These are phyloP conservation scores for Ziziphus jujuba DNA, from an alignment of 306 rosid genomes.

Conservation along the genomic window DNA sequence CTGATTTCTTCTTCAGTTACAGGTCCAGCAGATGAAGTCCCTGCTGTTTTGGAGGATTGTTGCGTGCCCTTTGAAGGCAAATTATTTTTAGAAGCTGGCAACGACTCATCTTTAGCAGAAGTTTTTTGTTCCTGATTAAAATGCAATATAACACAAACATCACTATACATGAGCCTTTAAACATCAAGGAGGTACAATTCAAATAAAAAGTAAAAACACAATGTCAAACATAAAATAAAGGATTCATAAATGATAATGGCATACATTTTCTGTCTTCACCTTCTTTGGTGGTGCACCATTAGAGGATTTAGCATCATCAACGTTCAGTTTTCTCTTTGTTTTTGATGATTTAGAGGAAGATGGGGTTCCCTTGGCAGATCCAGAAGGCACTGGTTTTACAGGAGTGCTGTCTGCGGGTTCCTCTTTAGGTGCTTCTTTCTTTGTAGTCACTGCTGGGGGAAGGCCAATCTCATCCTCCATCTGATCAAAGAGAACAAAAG, in stretches of 20 bases:
- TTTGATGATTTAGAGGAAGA: conserved; percentile 63
- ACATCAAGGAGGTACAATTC: background rate
- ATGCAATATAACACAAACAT: background rate
- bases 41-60: conserved; percentile 41
- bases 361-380: conserved; percentile 66
- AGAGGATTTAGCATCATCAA: conserved; percentile 68
- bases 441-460: conserved; percentile 56
- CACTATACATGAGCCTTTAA: background rate
- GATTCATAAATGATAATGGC: conserved; percentile 25
- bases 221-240: conserved; percentile 9
- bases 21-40: conserved; percentile 67
- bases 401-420: conserved; percentile 84
- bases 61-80: conserved; percentile 52
- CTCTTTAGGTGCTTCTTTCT: conserved; percentile 80
- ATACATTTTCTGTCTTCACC: conserved; percentile 83
- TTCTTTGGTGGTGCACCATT: conserved; percentile 69
- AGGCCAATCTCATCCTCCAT: conserved; percentile 65
- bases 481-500: conserved; percentile 38
- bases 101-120: conserved; percentile 53
- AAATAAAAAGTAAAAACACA: background rate
- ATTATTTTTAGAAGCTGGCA: conserved; percentile 48
- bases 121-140: conserved; percentile 62
- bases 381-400: conserved; percentile 53
- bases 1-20: conserved; percentile 89
- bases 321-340: conserved; percentile 76